Conservation (phyloP, 169 alveolate species). For the Cryptosporidium ubiquitum region DNA sequence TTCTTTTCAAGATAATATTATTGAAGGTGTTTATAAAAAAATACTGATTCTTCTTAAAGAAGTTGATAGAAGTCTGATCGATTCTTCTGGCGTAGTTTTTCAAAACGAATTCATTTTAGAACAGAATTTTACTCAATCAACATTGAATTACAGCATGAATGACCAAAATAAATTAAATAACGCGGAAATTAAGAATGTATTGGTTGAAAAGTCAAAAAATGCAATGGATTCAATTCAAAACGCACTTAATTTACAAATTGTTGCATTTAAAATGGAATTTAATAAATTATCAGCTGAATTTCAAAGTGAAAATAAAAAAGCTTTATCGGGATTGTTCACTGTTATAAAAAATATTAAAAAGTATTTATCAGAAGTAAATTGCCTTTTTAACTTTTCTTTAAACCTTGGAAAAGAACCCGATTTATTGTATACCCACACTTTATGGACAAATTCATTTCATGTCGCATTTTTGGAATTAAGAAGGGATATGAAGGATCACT, state of each 20-base stretch:
- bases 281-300: neutral
- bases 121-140: neutral
- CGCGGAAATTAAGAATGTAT: neutral
- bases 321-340: neutral
- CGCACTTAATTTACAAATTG: slow-evolving; percentile 25
- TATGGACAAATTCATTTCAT: slow-evolving; percentile 10
- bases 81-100: neutral
- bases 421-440: neutral
- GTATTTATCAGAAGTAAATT: neutral
- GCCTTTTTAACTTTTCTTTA: slow-evolving; percentile 15
- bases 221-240: neutral
- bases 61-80: neutral
- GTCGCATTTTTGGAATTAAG: slow-evolving; percentile 5
- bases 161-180: neutral
- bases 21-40: neutral
- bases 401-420: slow-evolving; percentile 44
- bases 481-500: neutral
- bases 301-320: neutral
- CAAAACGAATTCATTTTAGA: neutral
- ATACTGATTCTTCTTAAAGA: neutral
- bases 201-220: neutral
- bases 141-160: neutral
- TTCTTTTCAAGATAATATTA: neutral
- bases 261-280: slow-evolving; percentile 15
- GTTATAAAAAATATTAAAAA: neutral